Percentiles rank a stretch among this genome's conserved stretches.
Conservation (phyloP, 805 yeast genomes). For the Spathaspora girioi region DNA sequence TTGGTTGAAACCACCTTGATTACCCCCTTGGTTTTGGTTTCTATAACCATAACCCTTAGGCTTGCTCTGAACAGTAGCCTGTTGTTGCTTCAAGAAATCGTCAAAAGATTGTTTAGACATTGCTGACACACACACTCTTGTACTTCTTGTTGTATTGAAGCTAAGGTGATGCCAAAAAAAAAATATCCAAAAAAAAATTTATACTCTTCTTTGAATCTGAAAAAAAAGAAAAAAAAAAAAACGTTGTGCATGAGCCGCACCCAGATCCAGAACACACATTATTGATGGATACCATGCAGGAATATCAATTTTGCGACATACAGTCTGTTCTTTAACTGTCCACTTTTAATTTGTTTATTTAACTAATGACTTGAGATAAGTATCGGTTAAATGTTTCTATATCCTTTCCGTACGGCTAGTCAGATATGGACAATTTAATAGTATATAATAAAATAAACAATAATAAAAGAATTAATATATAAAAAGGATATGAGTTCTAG, state of each 20-base stretch:
- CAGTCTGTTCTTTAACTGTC: no score
- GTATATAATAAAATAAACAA: no score
- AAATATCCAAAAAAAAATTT: no score
- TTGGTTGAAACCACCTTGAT: constrained; percentile 2
- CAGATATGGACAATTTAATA: no score
- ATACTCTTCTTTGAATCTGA: not conserved
- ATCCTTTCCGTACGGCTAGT: no score
- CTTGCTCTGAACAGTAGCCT: constrained; percentile 27
- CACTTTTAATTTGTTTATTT: no score
- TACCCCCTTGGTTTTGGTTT: constrained; percentile 11
- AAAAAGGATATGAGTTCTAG: no score
- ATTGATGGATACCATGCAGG: not conserved
- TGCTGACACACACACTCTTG: not conserved
- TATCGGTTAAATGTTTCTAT: no score
- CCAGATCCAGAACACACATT: not conserved
- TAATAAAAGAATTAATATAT: no score
- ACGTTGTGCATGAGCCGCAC: not conserved
- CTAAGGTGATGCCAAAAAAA: not conserved
- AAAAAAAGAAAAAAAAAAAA: not conserved
- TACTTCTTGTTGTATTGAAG: no score
- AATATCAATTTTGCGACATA: not conserved
- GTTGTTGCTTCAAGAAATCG: constrained; percentile 48
- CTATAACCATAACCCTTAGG: constrained; percentile 28
- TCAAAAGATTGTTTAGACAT: constrained; percentile 39
- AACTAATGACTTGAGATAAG: no score